Evolutionary conservation across 1,284 basidiomycete genomes (phyloP).

Genomic region (Trichosporon ovoides): DNA sequence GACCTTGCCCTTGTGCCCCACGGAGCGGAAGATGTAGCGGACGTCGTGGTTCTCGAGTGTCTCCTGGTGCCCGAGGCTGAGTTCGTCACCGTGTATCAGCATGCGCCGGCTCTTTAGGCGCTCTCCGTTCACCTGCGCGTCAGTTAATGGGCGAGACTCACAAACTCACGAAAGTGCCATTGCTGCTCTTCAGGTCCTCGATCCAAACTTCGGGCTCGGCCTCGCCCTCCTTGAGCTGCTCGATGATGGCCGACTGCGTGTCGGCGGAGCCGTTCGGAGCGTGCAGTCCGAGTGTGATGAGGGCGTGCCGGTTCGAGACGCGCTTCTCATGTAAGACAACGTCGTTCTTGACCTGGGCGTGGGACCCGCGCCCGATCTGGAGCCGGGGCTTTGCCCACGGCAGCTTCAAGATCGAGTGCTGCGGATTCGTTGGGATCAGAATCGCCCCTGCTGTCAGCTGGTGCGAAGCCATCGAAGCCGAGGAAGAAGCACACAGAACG

Average conservation of each 20-base stretch:
- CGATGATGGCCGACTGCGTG: constrained; percentile 18
- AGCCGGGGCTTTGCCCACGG: constrained; percentile 39
- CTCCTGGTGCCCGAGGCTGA: constrained; percentile 64
- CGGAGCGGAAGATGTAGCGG: constrained; percentile 51
- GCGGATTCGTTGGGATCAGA: constrained; percentile 43
- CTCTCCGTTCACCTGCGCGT: constrained; percentile 62
- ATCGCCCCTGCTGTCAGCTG: constrained; percentile 39
- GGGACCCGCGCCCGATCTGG: constrained; percentile 43
- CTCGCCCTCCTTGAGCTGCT: constrained; percentile 35
- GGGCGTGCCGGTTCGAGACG: constrained; percentile 44
- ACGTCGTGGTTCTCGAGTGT: constrained; percentile 50
- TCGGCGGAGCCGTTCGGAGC: constrained; percentile 14
- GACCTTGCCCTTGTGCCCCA: constrained; percentile 33
- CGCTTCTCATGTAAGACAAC: constrained; percentile 41
- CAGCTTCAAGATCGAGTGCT: constrained; percentile 42
- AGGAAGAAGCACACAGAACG: background rate
- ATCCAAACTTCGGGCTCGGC: constrained; percentile 59
- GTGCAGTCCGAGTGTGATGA: constrained; percentile 37
- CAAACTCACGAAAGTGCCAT: constrained; percentile 73
- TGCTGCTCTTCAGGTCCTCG: constrained; percentile 64
- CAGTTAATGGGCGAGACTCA: background rate
- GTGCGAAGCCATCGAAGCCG: background rate
- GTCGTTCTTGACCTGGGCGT: constrained; percentile 31
- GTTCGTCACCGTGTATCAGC: constrained; percentile 71
- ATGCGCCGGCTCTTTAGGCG: constrained; percentile 57